Evolutionary conservation across 2,329 filamentous ascomycete genomes (phyloP).

Genomic region (Hypoxylon sp.): DNA sequence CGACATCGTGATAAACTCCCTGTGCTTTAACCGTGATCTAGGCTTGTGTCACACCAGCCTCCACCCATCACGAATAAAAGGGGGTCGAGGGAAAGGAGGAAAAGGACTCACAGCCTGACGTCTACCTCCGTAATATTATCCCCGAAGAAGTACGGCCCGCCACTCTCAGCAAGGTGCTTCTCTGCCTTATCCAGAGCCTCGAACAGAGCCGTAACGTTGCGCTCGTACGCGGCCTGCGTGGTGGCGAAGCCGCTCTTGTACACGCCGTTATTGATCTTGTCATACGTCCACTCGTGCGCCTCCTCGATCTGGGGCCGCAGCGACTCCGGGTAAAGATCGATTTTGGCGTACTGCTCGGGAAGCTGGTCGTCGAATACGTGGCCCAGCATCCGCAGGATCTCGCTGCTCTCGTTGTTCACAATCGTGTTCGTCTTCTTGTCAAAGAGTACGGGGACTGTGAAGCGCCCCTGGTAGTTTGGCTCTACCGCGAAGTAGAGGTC

Average conservation of each 20-base stretch:
- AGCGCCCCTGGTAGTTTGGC: conserved; percentile 80
- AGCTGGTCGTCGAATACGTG: conserved; percentile 83
- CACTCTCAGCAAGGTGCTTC: conserved; percentile 69
- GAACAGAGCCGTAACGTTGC: conserved; percentile 80
- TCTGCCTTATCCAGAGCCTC: conserved; percentile 83
- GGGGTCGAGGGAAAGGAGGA: neutral
- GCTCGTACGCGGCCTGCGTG: conserved; percentile 85
- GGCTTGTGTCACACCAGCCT: neutral
- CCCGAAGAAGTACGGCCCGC: conserved; percentile 82
- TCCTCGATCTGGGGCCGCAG: conserved; percentile 80
- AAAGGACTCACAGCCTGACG: conserved; percentile 72
- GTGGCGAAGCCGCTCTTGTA: conserved; percentile 88
- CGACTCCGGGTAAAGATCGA: conserved; percentile 77
- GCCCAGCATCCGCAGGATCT: conserved; percentile 94
- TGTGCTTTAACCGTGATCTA: neutral
- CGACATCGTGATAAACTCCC: neutral
- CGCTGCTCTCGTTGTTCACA: conserved; percentile 92
- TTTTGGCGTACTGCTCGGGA: conserved; percentile 68
- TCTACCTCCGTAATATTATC: conserved; percentile 84
- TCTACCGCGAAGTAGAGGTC: conserved; percentile 85
- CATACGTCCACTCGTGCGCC: conserved; percentile 85
- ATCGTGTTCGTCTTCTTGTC: conserved; percentile 82
- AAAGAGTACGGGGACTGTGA: conserved; percentile 90
- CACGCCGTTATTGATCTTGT: conserved; percentile 78
- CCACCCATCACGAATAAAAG: neutral